These are phyloP conservation scores for Polyporus arcularius DNA, from an alignment of 768 basidiomycete genomes.

Conservation along the genomic window DNA sequence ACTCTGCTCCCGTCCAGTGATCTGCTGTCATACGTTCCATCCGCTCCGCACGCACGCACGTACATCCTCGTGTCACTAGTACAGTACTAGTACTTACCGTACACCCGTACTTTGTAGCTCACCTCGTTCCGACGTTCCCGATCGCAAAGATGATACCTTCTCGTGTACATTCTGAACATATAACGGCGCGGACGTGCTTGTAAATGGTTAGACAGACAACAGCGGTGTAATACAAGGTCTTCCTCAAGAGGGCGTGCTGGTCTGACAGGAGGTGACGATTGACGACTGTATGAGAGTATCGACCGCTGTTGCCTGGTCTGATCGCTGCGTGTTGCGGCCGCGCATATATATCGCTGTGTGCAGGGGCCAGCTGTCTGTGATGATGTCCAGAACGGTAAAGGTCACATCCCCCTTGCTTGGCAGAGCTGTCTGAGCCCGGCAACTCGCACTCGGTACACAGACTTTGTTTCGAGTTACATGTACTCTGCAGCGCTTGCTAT, in stretches of 20 bases:
- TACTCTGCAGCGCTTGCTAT: no score
- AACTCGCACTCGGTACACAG: no score
- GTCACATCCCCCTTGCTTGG: no score
- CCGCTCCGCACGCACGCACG: conserved; percentile 2
- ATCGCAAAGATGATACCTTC: conserved; percentile 25
- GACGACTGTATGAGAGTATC: neutral
- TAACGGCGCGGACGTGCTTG: conserved; percentile 14
- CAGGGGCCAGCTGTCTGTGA: no score
- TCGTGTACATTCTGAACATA: conserved; percentile 13
- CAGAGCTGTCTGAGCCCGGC: no score
- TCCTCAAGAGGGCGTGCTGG: neutral
- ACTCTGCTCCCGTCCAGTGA: conserved; percentile 17
- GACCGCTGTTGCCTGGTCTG: no score
- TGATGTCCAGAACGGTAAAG: no score
- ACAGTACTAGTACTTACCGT: conserved; percentile 33
- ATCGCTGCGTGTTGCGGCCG: no score
- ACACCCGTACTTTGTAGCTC: conserved; percentile 32
- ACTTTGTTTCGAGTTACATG: no score
- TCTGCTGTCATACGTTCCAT: conserved; percentile 13
- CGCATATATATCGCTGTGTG: no score
- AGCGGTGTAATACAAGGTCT: conserved; percentile 14
- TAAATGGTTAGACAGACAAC: conserved; percentile 18
- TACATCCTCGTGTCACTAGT: conserved; percentile 24
- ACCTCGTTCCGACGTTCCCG: conserved; percentile 10
- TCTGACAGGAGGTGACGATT: neutral